Evolutionary conservation across 2,329 filamentous ascomycete genomes (phyloP).

Genomic region (Talaromyces sp.): DNA sequence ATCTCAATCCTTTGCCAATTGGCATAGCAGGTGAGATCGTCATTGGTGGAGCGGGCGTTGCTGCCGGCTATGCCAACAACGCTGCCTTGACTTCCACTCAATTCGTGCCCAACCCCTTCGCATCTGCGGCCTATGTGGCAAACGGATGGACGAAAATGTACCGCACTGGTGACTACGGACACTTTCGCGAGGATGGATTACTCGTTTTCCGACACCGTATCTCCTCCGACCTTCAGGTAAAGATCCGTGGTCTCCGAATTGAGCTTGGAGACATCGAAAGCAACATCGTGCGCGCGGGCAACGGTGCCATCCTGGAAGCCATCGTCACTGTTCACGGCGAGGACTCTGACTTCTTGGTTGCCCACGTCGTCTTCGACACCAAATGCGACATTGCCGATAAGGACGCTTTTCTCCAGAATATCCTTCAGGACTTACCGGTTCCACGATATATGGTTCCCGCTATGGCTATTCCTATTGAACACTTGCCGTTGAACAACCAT

Average conservation of each 20-base stretch:
- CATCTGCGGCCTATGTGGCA: background rate
- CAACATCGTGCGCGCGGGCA: slow-evolving; percentile 21
- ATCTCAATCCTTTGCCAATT: slow-evolving; percentile 30
- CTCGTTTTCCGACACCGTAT: slow-evolving; percentile 19
- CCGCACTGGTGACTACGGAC: slow-evolving; percentile 24
- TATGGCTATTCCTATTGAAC: slow-evolving; percentile 18
- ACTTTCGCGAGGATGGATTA: slow-evolving; percentile 19
- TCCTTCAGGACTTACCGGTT: slow-evolving; percentile 24
- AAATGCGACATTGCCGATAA: background rate
- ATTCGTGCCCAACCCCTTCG: slow-evolving; percentile 17
- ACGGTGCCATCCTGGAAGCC: slow-evolving; percentile 6
- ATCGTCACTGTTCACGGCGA: background rate
- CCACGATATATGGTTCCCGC: slow-evolving; percentile 35
- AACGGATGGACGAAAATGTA: slow-evolving; percentile 20
- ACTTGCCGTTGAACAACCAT: slow-evolving; percentile 23
- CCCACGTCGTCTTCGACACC: background rate
- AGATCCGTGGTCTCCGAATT: slow-evolving; percentile 31
- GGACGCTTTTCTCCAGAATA: slow-evolving; percentile 17
- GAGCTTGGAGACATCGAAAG: slow-evolving; percentile 45
- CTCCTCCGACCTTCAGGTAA: slow-evolving; percentile 24
- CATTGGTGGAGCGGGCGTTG: slow-evolving; percentile 24
- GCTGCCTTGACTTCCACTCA: slow-evolving; percentile 12
- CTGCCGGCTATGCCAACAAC: slow-evolving; percentile 15
- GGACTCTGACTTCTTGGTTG: slow-evolving; percentile 2
- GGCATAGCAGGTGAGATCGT: slow-evolving; percentile 37